Conservation (phyloP, 495 filamentous ascomycete genomes). For the Penicillium canariense region DNA sequence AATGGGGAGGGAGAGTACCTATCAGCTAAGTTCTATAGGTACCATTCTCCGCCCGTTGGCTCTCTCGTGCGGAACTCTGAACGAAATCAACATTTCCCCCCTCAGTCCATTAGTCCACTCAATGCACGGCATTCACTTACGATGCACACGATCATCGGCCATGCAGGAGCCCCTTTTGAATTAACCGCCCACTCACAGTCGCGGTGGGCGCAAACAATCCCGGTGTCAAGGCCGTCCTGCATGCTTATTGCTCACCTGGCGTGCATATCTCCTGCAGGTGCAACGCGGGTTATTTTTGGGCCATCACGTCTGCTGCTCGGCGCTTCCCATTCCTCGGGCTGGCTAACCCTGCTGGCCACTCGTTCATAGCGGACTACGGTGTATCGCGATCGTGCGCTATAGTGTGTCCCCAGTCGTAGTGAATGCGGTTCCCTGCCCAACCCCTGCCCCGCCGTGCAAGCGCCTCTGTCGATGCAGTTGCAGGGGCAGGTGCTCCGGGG, state of each 20-base stretch:
- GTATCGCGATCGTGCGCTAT: neutral
- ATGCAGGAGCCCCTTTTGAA: neutral
- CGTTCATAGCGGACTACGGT: neutral
- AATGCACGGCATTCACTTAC: neutral
- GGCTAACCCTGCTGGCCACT: neutral
- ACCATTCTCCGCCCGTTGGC: neutral
- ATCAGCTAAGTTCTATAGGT: neutral
- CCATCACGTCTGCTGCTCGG: slow-evolving; percentile 19
- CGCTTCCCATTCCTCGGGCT: slow-evolving; percentile 14
- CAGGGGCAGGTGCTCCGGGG: neutral
- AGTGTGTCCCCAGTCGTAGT: neutral
- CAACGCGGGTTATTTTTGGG: slow-evolving; percentile 30
- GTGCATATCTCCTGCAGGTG: slow-evolving; percentile 31
- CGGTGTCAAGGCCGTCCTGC: neutral
- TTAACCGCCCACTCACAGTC: slow-evolving; percentile 13
- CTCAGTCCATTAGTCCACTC: neutral
- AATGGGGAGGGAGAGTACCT: neutral
- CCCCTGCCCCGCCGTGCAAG: slow-evolving; percentile 1
- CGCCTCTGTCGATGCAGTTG: too few species aligned
- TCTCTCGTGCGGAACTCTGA: neutral
- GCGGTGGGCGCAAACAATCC: neutral
- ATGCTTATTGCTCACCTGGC: slow-evolving; percentile 21
- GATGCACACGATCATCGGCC: neutral
- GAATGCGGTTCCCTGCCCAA: neutral
- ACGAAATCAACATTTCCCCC: neutral